Percentiles rank a stretch among this genome's conserved stretches.
phyloP scores from a whole-genome alignment of 164 flowering plant species.

The Sextonia rubra region DNA sequence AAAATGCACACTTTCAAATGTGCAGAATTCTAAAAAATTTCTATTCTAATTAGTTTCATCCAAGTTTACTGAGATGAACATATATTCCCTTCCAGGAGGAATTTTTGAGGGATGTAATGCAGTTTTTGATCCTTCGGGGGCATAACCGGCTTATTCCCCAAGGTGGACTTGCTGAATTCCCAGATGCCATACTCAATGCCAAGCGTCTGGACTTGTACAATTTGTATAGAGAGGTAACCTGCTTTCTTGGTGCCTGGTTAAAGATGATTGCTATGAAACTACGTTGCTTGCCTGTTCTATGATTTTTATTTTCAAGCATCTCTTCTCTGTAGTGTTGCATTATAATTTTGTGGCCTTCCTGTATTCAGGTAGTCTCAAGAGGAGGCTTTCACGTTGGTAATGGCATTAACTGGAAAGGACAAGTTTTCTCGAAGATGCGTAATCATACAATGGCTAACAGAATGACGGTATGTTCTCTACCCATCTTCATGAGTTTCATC shows the following conservation, averaged over 20 bases:
- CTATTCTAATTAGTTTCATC: not conserved
- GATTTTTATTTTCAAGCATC: not conserved
- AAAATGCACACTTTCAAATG: not conserved
- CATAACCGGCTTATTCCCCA: constrained; percentile 93
- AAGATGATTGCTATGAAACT: not conserved
- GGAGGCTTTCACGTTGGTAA: constrained; percentile 99
- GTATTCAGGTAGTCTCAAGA: constrained; percentile 82
- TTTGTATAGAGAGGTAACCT: constrained; percentile 86
- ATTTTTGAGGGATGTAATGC: constrained; percentile 95
- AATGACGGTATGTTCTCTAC: constrained; percentile 68
- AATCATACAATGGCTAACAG: constrained; percentile 88
- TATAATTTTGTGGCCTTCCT: not conserved
- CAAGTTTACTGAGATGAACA: not conserved
- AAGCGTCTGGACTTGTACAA: constrained; percentile 95
- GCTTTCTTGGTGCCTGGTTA: not conserved
- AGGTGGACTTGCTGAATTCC: constrained; percentile 96
- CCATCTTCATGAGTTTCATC: not conserved
- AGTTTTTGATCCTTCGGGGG: constrained; percentile 84
- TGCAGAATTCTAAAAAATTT: too few species aligned
- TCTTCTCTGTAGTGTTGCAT: not conserved
- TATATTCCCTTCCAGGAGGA: constrained; percentile 59
- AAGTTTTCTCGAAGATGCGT: constrained; percentile 98
- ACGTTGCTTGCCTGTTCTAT: not conserved
- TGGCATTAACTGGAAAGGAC: constrained; percentile 99
- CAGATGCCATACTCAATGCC: constrained; percentile 96